Conservation (phyloP, 73 alveolate genomes). For the Paraurostyla sp. region DNA sequence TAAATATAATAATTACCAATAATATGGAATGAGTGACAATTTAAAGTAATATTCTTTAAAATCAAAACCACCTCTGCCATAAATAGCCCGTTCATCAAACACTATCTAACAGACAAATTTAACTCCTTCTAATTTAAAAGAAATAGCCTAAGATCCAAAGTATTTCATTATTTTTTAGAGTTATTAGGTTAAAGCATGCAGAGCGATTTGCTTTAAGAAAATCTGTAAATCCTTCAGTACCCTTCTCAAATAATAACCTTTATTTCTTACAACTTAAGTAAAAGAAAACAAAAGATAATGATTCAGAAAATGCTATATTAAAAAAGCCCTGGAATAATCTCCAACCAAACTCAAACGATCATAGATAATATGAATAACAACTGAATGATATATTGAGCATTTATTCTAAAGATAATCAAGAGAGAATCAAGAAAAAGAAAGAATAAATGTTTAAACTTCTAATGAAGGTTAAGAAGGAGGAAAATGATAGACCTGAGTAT, state of each 20-base stretch:
- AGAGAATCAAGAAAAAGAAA: neutral
- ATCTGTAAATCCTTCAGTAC: no score
- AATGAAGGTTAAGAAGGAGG: neutral
- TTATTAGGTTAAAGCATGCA: neutral
- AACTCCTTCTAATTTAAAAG: neutral
- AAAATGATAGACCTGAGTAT: neutral
- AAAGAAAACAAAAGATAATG: no score
- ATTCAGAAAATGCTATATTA: no score
- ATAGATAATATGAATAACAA: neutral
- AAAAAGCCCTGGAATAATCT: neutral
- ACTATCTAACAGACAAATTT: neutral
- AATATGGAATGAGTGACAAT: no score
- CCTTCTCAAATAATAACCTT: no score
- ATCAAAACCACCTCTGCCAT: no score
- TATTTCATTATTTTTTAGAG: no score
- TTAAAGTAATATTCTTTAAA: no score
- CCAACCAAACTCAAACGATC: neutral
- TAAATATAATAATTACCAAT: no score
- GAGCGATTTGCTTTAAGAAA: constrained; percentile 28
- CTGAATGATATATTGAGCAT: neutral
- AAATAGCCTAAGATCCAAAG: no score
- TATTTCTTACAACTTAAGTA: no score
- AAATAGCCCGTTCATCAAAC: no score
- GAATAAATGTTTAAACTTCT: neutral
- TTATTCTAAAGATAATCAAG: constrained; percentile 3